Evolutionary conservation across 139 green algal genomes (phyloP).

Genomic region (Chlorella vulgaris): DNA sequence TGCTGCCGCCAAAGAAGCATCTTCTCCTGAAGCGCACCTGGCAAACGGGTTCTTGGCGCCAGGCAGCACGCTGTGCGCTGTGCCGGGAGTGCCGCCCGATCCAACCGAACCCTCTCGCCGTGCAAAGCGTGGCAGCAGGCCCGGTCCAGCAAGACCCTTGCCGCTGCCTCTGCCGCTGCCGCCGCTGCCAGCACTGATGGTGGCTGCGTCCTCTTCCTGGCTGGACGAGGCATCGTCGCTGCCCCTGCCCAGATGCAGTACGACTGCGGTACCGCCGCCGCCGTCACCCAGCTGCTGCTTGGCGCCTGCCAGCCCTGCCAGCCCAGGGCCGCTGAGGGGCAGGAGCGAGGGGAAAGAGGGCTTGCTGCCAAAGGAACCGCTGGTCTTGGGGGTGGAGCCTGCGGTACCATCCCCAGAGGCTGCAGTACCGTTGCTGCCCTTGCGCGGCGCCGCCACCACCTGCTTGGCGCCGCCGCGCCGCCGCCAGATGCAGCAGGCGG

Average conservation of each 20-base stretch:
- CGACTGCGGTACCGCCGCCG: background rate
- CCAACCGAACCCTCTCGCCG: background rate
- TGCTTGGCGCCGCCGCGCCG: background rate
- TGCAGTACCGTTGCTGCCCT: too few relatives aligned
- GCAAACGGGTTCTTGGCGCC: background rate
- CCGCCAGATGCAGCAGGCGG: background rate
- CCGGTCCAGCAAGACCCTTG: background rate
- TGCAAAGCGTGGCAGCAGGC: background rate
- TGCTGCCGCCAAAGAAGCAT: too few relatives aligned
- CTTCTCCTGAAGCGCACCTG: too few relatives aligned
- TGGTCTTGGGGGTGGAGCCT: too few relatives aligned
- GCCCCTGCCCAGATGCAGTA: background rate
- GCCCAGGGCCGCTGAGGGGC: too few relatives aligned
- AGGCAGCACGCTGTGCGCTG: background rate
- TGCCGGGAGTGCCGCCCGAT: background rate
- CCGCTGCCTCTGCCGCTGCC: background rate
- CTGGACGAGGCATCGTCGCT: background rate
- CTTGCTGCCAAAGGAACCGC: too few relatives aligned
- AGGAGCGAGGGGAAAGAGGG: too few relatives aligned
- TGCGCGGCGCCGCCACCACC: background rate
- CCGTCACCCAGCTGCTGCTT: background rate
- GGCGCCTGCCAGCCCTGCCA: too few relatives aligned
- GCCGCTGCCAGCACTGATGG: background rate
- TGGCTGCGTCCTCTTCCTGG: background rate
- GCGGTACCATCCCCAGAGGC: too few relatives aligned